Evolutionary conservation across 768 basidiomycete species (phyloP).

Genomic region (Fomitopsis pulvina): DNA sequence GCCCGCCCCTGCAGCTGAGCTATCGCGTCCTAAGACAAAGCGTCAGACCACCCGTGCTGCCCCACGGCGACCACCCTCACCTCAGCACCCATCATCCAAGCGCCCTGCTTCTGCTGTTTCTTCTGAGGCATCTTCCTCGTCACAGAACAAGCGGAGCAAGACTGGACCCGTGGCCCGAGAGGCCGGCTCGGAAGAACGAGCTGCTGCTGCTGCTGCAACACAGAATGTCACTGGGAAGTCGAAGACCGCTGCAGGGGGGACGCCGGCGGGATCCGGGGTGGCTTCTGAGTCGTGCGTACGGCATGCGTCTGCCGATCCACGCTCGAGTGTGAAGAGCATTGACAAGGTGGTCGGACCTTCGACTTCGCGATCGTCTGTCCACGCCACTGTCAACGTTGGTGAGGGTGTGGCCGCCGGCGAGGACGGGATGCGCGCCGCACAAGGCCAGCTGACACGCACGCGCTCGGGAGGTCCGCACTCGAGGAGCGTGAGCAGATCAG

Average conservation of each 20-base stretch:
- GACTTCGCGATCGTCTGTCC: constrained; percentile 4
- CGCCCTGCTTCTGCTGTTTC: too few species aligned
- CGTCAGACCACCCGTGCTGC: too few species aligned
- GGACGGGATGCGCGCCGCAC: not conserved
- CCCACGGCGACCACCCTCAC: not conserved
- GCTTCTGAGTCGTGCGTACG: not conserved
- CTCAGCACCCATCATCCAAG: too few species aligned
- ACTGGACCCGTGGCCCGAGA: constrained; percentile 7
- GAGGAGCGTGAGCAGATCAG: constrained; percentile 12
- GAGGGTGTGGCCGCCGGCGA: constrained; percentile 1
- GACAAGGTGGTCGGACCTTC: constrained; percentile 2
- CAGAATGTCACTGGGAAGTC: too few species aligned
- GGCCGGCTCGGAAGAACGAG: constrained; percentile 14
- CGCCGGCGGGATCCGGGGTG: too few species aligned
- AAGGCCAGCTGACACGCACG: constrained; percentile 3
- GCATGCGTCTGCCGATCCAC: constrained; percentile 5
- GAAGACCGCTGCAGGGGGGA: too few species aligned
- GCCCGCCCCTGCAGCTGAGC: not conserved
- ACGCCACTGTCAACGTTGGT: too few species aligned
- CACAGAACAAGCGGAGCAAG: constrained; percentile 28
- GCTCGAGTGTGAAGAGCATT: not conserved
- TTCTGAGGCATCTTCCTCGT: constrained; percentile 13
- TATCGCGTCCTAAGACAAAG: too few species aligned
- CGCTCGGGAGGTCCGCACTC: not conserved
- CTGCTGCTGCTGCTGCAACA: too few species aligned